Percentiles rank a stretch among this genome's conserved stretches.
phyloP scores from a whole-genome alignment of 208 protist species.

The Trypanosoma platydactyli region DNA sequence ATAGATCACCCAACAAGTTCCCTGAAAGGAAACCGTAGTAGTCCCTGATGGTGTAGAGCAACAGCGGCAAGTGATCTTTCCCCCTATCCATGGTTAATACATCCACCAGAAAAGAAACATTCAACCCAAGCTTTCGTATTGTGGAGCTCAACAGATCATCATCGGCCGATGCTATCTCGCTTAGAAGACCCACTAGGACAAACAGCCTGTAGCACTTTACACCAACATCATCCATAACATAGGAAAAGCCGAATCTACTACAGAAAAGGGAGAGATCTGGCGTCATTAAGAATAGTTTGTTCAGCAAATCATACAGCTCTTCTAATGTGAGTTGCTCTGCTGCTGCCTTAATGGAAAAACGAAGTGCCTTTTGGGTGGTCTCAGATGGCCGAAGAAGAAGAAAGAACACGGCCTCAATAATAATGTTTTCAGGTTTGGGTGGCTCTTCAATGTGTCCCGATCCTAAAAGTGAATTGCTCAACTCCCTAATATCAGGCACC shows the following conservation, averaged over 20 bases:
- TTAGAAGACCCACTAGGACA: conserved; percentile 16
- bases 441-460: conserved; percentile 20
- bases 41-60: conserved; percentile 23
- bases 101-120: conserved; percentile 2
- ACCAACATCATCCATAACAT: conserved; percentile 5
- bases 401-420: conserved; percentile 22
- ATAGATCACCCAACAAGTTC: conserved; percentile 12
- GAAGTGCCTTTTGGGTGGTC: conserved; percentile 9
- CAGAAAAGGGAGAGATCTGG: conserved; percentile 4
- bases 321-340: conserved; percentile 5
- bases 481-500: not conserved
- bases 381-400: conserved; percentile 24
- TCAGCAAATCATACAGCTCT: conserved; percentile 12
- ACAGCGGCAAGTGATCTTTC: conserved; percentile 3
- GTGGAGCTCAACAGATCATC: not conserved
- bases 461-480: conserved; percentile 15
- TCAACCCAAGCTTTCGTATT: not conserved
- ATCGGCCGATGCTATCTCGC: conserved; percentile 9
- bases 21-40: conserved; percentile 18
- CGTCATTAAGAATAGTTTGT: conserved; percentile 7
- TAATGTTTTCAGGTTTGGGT: conserved; percentile 19
- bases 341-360: conserved; percentile 16
- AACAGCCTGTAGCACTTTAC: conserved; percentile 30
- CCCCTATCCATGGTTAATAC: not conserved
- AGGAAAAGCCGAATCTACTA: conserved; percentile 25